Evolutionary conservation across 1,139 yeast genomes (phyloP).

Genomic region (Hanseniaspora gamundiae): DNA sequence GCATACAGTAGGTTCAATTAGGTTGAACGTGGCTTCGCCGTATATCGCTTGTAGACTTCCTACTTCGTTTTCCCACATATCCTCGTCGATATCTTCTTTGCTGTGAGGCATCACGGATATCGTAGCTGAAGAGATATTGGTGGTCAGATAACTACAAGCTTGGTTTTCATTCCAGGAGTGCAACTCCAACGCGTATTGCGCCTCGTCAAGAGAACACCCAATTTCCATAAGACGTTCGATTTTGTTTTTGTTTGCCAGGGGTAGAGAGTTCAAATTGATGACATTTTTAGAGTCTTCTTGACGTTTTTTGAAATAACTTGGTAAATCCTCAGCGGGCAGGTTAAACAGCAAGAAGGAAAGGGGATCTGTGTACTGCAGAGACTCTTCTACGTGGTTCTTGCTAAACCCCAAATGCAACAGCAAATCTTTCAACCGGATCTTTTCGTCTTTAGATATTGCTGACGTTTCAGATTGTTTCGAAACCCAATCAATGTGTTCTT

Average conservation of each 20-base stretch:
- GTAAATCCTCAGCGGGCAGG: constrained; percentile 89
- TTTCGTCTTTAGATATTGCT: constrained; percentile 10
- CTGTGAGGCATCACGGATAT: constrained; percentile 10
- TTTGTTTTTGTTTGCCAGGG: constrained; percentile 27
- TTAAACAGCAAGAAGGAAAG: constrained; percentile 80
- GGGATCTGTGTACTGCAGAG: constrained; percentile 52
- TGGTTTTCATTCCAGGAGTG: constrained; percentile 35
- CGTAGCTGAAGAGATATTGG: constrained; percentile 24
- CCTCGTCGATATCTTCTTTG: constrained; percentile 5
- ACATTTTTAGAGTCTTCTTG: constrained; percentile 36
- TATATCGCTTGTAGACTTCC: constrained; percentile 53
- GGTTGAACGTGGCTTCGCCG: constrained; percentile 27
- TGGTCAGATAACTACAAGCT: constrained; percentile 43
- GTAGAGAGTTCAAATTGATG: constrained; percentile 33
- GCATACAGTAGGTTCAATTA: constrained; percentile 21
- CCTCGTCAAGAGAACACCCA: constrained; percentile 61
- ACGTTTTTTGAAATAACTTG: constrained; percentile 32
- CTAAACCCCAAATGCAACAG: constrained; percentile 52
- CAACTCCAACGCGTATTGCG: constrained; percentile 35
- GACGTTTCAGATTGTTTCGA: constrained; percentile 15
- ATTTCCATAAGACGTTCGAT: constrained; percentile 47
- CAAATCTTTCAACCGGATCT: constrained; percentile 13
- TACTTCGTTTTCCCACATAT: constrained; percentile 63
- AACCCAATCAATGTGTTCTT: constrained; percentile 44
- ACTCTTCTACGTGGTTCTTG: constrained; percentile 54